Evolutionary conservation across 768 basidiomycete genomes (phyloP).

Genomic region (Lactifluus volemus): DNA sequence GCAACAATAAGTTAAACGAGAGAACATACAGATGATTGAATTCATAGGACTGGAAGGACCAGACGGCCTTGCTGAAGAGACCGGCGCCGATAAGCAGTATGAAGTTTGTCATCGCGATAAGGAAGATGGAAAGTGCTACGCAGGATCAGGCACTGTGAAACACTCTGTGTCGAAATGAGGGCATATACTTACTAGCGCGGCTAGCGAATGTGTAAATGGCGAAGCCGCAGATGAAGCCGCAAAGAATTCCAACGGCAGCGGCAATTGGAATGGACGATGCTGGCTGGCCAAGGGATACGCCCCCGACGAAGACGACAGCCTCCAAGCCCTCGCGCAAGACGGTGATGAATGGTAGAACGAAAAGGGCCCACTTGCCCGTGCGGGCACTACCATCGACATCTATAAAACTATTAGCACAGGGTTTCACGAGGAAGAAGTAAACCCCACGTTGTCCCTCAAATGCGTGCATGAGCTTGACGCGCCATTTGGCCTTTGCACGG

Average conservation of each 20-base stretch:
- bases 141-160: not conserved
- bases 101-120: slow-evolving; percentile 86
- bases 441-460: slow-evolving; percentile 54
- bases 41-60: slow-evolving; percentile 58
- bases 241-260: slow-evolving; percentile 74
- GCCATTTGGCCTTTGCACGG: slow-evolving; percentile 89
- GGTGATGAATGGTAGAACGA: slow-evolving; percentile 84
- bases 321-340: slow-evolving; percentile 93
- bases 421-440: not conserved
- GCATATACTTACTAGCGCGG: slow-evolving; percentile 45
- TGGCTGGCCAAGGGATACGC: slow-evolving; percentile 77
- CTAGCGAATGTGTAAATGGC: slow-evolving; percentile 76
- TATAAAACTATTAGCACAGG: slow-evolving; percentile 8
- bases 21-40: slow-evolving; percentile 44
- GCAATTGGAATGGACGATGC: slow-evolving; percentile 87
- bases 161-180: not conserved
- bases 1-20: not conserved
- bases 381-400: slow-evolving; percentile 41
- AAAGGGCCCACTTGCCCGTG: slow-evolving; percentile 77
- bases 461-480: slow-evolving; percentile 73
- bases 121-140: slow-evolving; percentile 76
- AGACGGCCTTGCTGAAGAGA: slow-evolving; percentile 74
- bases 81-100: slow-evolving; percentile 92
- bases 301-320: slow-evolving; percentile 89
- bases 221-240: slow-evolving; percentile 65